phyloP scores from a whole-genome alignment of 2,329 filamentous ascomycete species.

The Ceratocystis papillata region DNA sequence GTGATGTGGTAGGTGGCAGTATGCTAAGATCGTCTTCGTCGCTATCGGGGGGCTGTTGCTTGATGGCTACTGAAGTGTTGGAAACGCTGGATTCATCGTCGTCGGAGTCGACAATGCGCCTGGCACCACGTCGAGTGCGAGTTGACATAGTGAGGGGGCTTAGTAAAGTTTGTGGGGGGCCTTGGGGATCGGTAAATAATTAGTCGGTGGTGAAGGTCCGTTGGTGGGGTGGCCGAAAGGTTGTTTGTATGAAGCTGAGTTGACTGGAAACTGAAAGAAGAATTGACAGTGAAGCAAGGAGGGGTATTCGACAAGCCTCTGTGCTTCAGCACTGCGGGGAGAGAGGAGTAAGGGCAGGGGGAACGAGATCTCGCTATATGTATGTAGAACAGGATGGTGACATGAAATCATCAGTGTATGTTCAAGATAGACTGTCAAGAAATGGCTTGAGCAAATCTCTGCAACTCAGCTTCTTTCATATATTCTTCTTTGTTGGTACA shows the following conservation, averaged over 20 bases:
- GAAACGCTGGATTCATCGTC: constrained; percentile 50
- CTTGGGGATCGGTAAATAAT: neutral
- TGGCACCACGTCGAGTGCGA: constrained; percentile 32
- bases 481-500: neutral
- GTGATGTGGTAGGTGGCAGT: neutral
- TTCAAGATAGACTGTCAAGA: no score
- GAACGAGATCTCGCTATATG: neutral
- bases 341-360: neutral
- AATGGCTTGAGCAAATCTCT: neutral
- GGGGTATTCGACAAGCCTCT: constrained; percentile 10
- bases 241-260: neutral
- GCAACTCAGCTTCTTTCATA: neutral
- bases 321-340: neutral
- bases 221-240: constrained; percentile 10
- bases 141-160: constrained; percentile 33
- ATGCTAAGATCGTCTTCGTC: constrained; percentile 17
- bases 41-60: constrained; percentile 13
- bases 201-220: neutral
- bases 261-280: neutral
- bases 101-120: constrained; percentile 59
- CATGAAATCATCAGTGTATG: no score
- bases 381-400: neutral
- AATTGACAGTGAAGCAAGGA: constrained; percentile 12
- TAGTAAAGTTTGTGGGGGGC: neutral
- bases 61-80: constrained; percentile 24